A percentile compares a stretch with the other conserved stretches of the same genome.
Evolutionary conservation across 345 rosid genomes (phyloP).

Genomic region (Heritiera fomes): DNA sequence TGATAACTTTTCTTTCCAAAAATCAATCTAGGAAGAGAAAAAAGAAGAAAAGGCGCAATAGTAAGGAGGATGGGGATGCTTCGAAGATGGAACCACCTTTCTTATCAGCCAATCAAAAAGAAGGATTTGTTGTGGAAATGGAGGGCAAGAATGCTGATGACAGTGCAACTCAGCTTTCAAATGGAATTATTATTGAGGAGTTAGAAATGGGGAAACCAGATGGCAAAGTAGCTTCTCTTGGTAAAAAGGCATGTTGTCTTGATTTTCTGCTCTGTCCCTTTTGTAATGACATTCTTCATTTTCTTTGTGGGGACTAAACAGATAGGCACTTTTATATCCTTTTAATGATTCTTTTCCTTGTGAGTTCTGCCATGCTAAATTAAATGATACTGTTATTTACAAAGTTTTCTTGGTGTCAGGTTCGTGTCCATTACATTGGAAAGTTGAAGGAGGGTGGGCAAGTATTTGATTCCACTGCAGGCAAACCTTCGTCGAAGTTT

Average conservation of each 20-base stretch:
- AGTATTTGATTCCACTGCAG: constrained; percentile 48
- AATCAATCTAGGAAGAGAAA: constrained; percentile 33
- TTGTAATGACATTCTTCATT: background rate
- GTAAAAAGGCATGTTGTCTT: constrained; percentile 46
- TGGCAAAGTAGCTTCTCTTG: constrained; percentile 47
- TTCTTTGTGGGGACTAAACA: background rate
- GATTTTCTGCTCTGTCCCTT: background rate
- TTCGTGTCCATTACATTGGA: constrained; percentile 45
- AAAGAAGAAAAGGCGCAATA: constrained; percentile 32
- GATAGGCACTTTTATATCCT: background rate
- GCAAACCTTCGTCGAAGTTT: constrained; percentile 42
- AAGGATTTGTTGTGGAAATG: background rate
- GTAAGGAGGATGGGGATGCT: constrained; percentile 28
- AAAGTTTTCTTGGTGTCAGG: constrained; percentile 36
- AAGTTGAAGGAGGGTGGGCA: constrained; percentile 53
- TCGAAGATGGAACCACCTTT: constrained; percentile 11
- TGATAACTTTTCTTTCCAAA: constrained; percentile 11
- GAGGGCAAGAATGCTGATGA: constrained; percentile 22
- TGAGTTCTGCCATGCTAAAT: background rate
- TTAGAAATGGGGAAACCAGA: constrained; percentile 42
- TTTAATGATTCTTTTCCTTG: background rate
- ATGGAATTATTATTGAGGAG: constrained; percentile 46
- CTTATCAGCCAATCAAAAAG: background rate
- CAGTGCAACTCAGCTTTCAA: constrained; percentile 30
- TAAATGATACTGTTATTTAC: background rate